Conservation (phyloP, 2,329 filamentous ascomycete genomes). For the Trichoderma lentiforme region DNA sequence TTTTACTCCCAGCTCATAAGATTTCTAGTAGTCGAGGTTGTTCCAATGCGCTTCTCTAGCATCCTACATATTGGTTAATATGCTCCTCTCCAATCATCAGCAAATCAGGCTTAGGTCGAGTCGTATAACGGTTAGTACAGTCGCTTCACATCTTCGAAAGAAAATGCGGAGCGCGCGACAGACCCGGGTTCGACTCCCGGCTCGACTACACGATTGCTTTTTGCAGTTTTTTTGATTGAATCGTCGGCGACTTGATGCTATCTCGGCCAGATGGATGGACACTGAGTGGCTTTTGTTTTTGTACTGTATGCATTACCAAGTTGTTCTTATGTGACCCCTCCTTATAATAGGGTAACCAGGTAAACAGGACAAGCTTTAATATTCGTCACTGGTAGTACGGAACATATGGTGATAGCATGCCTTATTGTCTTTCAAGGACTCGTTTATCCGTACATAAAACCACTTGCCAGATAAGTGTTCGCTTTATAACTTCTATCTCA, state of each 20-base stretch:
- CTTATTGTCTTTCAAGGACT: neutral
- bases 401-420: neutral
- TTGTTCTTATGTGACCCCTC: neutral
- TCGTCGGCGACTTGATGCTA: neutral
- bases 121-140: conserved; percentile 17
- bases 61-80: neutral
- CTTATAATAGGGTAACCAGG: neutral
- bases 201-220: conserved; percentile 11
- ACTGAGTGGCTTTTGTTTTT: neutral
- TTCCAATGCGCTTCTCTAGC: rapidly evolving
- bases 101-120: conserved; percentile 4
- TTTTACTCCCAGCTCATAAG: neutral
- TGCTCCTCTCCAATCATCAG: neutral
- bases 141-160: conserved; percentile 9
- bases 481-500: neutral
- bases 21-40: neutral
- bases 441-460: neutral
- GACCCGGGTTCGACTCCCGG: conserved; percentile 18
- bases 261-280: neutral
- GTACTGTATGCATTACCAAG: neutral
- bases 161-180: conserved; percentile 15
- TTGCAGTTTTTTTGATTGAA: neutral
- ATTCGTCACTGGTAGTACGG: neutral
- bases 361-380: neutral
- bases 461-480: neutral